Base-by-base conservation (phyloP, 2,329 filamentous ascomycete species). In the Fusarium brevicatenulatum region DNA sequence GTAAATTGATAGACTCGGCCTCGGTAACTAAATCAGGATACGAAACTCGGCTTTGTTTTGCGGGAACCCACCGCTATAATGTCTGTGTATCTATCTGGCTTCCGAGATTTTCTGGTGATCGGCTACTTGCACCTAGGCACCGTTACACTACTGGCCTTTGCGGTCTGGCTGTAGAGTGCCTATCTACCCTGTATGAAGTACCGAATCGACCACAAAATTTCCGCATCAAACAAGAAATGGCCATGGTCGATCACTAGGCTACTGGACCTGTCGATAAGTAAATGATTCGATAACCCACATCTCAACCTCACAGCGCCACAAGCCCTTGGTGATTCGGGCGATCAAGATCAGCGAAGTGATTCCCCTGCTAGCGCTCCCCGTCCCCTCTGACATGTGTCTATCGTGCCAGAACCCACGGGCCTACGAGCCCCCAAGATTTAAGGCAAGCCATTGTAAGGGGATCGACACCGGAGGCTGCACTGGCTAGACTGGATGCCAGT, bases 341-440 rank as follows among this genome's bases (percentile, higher is more conserved):
- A 78, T 78, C 73, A 68, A 76, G 76, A 78, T 78, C 76, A 78
- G 56, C 76, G 36, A 67, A 50, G 66, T 39, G 44, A 23, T 42
- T 16, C 50, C 76, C 76, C 67, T 77, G 75, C 75, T 77, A 76
- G 75, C 66, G 66, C 63, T 70, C 72, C 65, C 68, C 68, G 68
- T 66, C 54, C 52, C 67, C 75, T 77, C 76, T 78, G 73, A 59
- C 72, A 77, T 77, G 75, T 78, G 73, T 59, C 57, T 73, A 71
- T 78, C 72, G 72, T 69, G 63, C 72, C 73, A 77, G 67, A 76
- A 75, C 70, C 72, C 70, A 76, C 73, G 68, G 71, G 68, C 68
- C 71, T 68, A 70, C 66, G 64, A 73, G 68, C 62, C 70, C 71
- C 64, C 25, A 71, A 70, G 66, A 76, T 71, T 76, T 58, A 71